Evolutionary conservation across 2,329 filamentous ascomycete species (phyloP), one percentile per base, ranked within the genome.

Genomic region (Aspergillus floridensis): DNA sequence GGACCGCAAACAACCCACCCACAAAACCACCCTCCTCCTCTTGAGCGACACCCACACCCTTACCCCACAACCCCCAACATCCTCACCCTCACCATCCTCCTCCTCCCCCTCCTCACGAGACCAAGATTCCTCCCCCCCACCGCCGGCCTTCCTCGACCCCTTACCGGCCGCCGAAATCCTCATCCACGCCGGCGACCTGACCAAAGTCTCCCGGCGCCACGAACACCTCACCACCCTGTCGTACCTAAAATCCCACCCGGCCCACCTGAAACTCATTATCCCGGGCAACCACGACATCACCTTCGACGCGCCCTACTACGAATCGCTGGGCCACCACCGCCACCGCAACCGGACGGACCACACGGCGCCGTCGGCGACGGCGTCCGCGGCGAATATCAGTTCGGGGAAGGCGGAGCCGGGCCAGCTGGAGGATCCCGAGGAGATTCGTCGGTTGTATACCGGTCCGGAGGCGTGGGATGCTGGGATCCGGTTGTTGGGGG

Each of bases 201-300:
- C 84, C 10, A 80, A 79, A 69, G 72, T 78, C 38, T 83, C 84
- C 5, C 72, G 73, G 11, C 58, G 77, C 11, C 47, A 69, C 14
- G 82, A 86, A 66, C 83, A 85, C 65, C 66, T 77, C 31, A 60
- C 66, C 11, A 78, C 80, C 2, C 65, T 86, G 14, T 66, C 76
- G 5, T 77, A 84, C 72, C 74, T 87, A 6, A 70, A 73, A 12
- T 65, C 66, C 1, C 78, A 84, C 38, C 73, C 82, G 14, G 84
- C 84, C 2, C 78, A 81, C 8, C 70, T 88, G 5, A 88, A 87
- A 66, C 75, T 88, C 24, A 81, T 88, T 21, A 87, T 88, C 60
- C 81, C 85, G 0, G 86, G 86, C 0, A 88, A 88, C 66, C 86
- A 88, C 71, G 85, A 87, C 66, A 75, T 86, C 48, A 82, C 80